Percentiles rank a stretch among this genome's conserved stretches.
Conservation (phyloP, 2,329 filamentous ascomycete species). For the Monosporascus sp. region DNA sequence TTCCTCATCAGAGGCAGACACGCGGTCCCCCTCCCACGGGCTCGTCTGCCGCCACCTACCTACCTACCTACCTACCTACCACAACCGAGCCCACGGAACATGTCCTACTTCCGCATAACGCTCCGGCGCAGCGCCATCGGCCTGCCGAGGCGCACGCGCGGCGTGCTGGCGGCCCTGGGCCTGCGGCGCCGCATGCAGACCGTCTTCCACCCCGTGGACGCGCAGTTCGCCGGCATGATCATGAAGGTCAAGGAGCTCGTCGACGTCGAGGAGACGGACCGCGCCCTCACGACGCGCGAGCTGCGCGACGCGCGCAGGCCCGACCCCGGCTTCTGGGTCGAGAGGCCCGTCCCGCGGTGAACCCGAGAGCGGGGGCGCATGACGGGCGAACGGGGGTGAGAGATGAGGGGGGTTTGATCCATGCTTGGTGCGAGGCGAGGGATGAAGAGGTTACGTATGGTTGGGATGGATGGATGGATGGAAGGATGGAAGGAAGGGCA, state of each 20-base stretch:
- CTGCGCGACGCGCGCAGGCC: conserved; percentile 68
- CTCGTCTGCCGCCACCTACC: too few species aligned
- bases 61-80: neutral
- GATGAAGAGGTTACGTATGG: too few species aligned
- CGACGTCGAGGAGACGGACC: conserved; percentile 70
- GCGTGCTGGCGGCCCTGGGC: conserved; percentile 78
- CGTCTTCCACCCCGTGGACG: conserved; percentile 81
- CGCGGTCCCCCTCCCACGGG: too few species aligned
- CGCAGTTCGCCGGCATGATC: conserved; percentile 81
- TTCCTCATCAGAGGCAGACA: too few species aligned
- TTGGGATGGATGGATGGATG: too few species aligned
- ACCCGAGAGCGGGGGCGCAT: conserved; percentile 5
- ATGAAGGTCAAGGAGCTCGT: conserved; percentile 93
- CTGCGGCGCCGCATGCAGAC: conserved; percentile 79
- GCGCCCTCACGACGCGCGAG: conserved; percentile 57
- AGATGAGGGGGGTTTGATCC: neutral
- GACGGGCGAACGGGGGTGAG: neutral
- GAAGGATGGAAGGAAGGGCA: too few species aligned
- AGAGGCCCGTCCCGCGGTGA: conserved; percentile 44
- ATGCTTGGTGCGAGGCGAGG: too few species aligned
- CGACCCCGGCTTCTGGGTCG: conserved; percentile 74
- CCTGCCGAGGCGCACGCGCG: conserved; percentile 71
- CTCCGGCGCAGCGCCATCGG: conserved; percentile 87
- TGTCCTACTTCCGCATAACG: conserved; percentile 87
- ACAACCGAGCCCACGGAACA: conserved; percentile 26